Evolutionary conservation across 495 filamentous ascomycete genomes (phyloP), one percentile per base, ranked within the genome.

Genomic region (Penicillium samsonianum): DNA sequence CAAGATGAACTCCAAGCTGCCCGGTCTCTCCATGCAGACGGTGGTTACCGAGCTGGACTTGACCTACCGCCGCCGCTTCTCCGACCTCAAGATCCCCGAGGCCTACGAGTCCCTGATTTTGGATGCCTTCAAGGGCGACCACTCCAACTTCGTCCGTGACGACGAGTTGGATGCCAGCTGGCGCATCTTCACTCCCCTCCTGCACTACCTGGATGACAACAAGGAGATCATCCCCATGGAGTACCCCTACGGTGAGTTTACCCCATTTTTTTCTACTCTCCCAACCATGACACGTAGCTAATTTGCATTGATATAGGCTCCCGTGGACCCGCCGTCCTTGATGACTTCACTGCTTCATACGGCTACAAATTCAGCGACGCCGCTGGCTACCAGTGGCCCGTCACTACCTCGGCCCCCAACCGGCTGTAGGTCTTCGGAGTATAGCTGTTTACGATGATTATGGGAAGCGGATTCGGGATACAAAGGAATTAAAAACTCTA

Each of bases 1-100:
- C 77, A 99, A 99, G 87, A 99, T 98, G 95, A 99, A 99, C 87
- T 97, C 92, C 10, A 99, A 99, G 81, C 80, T 98, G 49, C 95
- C 95, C 22, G 95, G 95, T 67, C 80, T 99, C 67, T 97, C 91
- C 77, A 99, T 97, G 94, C 95, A 99, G 82, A 99, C 95, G 16
- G 95, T 97, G 20, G 92, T 97, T 60, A 99, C 95, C 44, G 95
- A 99, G 80, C 87, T 99, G 55, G 95, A 99, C 71, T 83, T 99
- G 64, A 99, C 95, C 53, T 99, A 99, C 80, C 86, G 95, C 70
- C 87, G 95, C 70, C 90, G 95, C 54, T 99, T 99, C 84, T 97
- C 92, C 30, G 95, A 99, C 75, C 85, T 99, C 41, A 98, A 98
- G 84, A 99, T 99, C 59, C 95, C 95, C 59, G 95, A 99, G 82